Conservation (phyloP, 495 filamentous ascomycete genomes). For the Aspergillus nanangensis region DNA sequence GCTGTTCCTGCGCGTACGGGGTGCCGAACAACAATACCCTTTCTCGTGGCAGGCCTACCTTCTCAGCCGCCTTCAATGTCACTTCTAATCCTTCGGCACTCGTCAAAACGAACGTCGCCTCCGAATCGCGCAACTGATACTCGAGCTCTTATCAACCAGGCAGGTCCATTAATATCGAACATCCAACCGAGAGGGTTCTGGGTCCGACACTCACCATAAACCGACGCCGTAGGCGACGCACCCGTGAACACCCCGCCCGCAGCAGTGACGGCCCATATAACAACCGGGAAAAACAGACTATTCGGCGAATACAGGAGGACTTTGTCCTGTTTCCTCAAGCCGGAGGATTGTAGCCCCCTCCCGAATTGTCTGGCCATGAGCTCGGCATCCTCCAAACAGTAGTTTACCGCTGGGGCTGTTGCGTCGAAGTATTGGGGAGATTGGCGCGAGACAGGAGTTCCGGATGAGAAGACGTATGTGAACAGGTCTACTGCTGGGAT, state of each 20-base stretch:
- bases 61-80: too few species aligned
- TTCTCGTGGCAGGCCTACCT: too few species aligned
- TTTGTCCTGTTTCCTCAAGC: slow-evolving; percentile 5
- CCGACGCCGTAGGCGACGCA: neutral
- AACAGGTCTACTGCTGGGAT: slow-evolving; percentile 4
- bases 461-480: slow-evolving; percentile 4
- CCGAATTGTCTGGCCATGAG: slow-evolving; percentile 2
- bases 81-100: too few species aligned
- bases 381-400: slow-evolving; percentile 3
- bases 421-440: slow-evolving; percentile 8
- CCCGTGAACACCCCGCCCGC: slow-evolving; percentile 5
- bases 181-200: neutral
- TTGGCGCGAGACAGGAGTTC: neutral
- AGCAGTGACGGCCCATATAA: slow-evolving; percentile 5
- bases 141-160: too few species aligned
- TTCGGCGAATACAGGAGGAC: slow-evolving; percentile 8
- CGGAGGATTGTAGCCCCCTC: neutral
- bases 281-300: slow-evolving; percentile 3
- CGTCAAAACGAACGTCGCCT: too few species aligned
- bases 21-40: too few species aligned
- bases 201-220: neutral
- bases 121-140: too few species aligned
- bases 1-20: neutral
- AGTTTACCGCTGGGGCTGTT: slow-evolving; percentile 1
- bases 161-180: neutral